Conservation (phyloP, 768 basidiomycete species). For the Suillus cothurnatus region DNA sequence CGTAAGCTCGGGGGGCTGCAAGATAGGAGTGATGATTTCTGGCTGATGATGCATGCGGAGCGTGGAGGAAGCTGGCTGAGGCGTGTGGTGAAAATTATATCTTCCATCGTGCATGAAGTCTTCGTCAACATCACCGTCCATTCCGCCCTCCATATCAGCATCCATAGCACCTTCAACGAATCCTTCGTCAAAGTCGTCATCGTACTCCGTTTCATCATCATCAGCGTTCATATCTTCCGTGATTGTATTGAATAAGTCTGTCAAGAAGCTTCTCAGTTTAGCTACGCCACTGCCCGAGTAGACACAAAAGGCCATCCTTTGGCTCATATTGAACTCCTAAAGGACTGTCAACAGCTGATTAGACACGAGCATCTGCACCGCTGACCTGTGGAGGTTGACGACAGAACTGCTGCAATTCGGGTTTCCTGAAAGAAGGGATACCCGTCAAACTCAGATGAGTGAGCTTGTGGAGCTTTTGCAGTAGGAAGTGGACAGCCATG, state of each 20-base stretch:
- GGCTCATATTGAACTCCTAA: constrained; percentile 90
- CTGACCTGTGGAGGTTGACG: constrained; percentile 82
- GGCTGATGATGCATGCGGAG: constrained; percentile 10
- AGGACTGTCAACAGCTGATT: constrained; percentile 8
- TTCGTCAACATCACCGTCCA: constrained; percentile 51
- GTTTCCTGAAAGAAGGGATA: constrained; percentile 85
- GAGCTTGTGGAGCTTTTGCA: constrained; percentile 85
- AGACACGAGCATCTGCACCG: constrained; percentile 16
- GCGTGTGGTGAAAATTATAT: constrained; percentile 27
- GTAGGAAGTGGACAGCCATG: constrained; percentile 86
- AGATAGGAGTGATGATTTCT: constrained; percentile 17
- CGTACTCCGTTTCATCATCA: constrained; percentile 69
- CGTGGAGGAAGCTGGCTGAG: constrained; percentile 7
- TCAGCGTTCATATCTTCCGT: constrained; percentile 67
- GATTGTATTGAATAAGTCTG: constrained; percentile 73
- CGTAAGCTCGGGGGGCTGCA: constrained; percentile 27
- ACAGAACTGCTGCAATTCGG: constrained; percentile 88
- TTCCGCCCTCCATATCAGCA: constrained; percentile 37
- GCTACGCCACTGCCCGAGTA: constrained; percentile 92
- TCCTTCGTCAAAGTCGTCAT: constrained; percentile 45
- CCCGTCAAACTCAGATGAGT: constrained; percentile 98
- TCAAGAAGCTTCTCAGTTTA: constrained; percentile 79
- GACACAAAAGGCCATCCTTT: constrained; percentile 91
- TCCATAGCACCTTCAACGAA: constrained; percentile 32
- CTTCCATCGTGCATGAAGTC: constrained; percentile 37